These are phyloP conservation scores for Globisporangium abappressorium DNA, from an alignment of 352 stramenopile genomes.

Conservation along the genomic window DNA sequence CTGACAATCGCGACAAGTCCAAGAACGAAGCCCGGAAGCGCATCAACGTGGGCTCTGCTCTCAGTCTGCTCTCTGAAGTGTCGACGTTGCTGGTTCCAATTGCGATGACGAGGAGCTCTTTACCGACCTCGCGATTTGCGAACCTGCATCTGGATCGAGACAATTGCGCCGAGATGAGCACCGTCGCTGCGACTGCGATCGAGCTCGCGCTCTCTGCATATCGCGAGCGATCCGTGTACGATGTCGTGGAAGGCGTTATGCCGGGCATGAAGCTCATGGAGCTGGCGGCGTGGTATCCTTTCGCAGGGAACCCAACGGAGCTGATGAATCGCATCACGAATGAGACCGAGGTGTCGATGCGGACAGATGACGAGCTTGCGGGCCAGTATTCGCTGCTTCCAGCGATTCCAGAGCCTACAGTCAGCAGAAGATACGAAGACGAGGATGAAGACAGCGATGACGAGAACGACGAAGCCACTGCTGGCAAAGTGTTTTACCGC, in stretches of 20 bases:
- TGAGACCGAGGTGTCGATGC: constrained; percentile 15
- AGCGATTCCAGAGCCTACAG: constrained; percentile 1
- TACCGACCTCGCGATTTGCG: constrained; percentile 26
- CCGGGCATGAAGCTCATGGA: constrained; percentile 60
- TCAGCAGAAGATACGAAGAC: constrained; percentile 10
- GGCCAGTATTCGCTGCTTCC: constrained; percentile 46
- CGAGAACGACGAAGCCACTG: background rate
- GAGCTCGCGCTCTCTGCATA: constrained; percentile 48
- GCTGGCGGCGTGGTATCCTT: constrained; percentile 44
- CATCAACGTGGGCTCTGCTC: constrained; percentile 62
- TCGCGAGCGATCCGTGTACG: constrained; percentile 29
- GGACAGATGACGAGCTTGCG: constrained; percentile 16
- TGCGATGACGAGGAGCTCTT: constrained; percentile 34
- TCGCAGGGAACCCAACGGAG: constrained; percentile 24
- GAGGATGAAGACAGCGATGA: constrained; percentile 13
- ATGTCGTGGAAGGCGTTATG: constrained; percentile 42
- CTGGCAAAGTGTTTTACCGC: constrained; percentile 33
- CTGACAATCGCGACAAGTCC: constrained; percentile 40
- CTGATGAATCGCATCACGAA: constrained; percentile 30
- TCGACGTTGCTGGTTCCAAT: constrained; percentile 56
- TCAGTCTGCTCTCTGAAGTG: constrained; percentile 59
- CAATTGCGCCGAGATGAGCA: constrained; percentile 26
- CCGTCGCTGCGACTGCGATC: constrained; percentile 49
- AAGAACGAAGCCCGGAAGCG: constrained; percentile 57
- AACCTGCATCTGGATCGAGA: constrained; percentile 28